These are phyloP conservation scores for Colletotrichum echinochloae DNA, from an alignment of 2,329 filamentous ascomycete species.

Conservation along the genomic window DNA sequence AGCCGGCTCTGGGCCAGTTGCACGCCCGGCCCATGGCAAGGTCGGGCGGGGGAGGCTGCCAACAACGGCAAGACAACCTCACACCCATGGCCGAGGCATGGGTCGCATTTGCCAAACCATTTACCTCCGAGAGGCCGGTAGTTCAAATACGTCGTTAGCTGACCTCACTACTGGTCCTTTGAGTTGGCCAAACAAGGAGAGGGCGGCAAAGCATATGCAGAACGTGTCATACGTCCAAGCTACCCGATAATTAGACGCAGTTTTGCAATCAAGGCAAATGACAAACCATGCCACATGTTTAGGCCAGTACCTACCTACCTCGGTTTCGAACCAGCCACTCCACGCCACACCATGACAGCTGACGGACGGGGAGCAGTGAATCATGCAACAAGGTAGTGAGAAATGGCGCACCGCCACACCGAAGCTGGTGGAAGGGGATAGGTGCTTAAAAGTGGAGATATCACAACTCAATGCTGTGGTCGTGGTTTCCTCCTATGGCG, in stretches of 20 bases:
- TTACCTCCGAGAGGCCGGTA: neutral
- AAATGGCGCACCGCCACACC: constrained; percentile 29
- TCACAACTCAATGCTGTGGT: constrained; percentile 4
- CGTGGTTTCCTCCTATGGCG: neutral
- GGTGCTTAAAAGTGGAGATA: constrained; percentile 17
- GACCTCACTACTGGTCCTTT: too few relatives aligned
- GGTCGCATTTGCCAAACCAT: too few relatives aligned
- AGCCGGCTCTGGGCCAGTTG: neutral
- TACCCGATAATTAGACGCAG: neutral
- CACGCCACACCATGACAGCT: neutral
- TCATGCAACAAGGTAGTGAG: neutral
- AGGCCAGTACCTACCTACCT: too few relatives aligned
- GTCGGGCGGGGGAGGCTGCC: neutral
- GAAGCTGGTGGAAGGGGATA: constrained; percentile 36
- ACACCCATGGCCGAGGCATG: neutral
- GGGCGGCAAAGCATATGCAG: neutral
- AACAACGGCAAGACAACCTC: neutral
- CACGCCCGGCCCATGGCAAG: neutral
- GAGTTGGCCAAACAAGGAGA: neutral
- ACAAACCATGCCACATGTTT: neutral
- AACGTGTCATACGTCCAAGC: neutral
- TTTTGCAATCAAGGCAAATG: neutral
- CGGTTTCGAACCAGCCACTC: neutral
- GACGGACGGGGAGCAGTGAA: neutral
- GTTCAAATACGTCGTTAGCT: too few relatives aligned